Conservation (phyloP, 2,329 filamentous ascomycete genomes). For the Phialocephala sp. region DNA sequence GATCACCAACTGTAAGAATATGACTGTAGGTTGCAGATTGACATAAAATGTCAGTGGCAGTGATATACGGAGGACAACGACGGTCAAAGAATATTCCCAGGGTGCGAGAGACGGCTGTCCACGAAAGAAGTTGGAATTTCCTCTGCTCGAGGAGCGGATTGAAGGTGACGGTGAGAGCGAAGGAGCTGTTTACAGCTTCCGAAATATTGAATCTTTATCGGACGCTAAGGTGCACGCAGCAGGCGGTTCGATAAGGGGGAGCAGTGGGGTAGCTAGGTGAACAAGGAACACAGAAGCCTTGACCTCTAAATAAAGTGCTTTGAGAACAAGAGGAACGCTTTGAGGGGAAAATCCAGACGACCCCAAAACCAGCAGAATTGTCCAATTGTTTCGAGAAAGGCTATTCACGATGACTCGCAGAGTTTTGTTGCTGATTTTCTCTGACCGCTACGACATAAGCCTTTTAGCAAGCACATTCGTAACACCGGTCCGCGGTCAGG, state of each 20-base stretch:
- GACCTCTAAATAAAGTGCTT: not conserved
- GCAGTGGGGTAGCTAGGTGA: conserved; percentile 16
- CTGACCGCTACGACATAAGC: conserved; percentile 23
- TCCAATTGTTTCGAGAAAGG: conserved; percentile 6
- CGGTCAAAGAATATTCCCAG: not conserved
- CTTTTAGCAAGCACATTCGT: conserved; percentile 18
- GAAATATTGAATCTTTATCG: conserved; percentile 22
- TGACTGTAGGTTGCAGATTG: conserved; percentile 9
- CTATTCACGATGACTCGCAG: conserved; percentile 13
- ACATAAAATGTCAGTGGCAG: not conserved
- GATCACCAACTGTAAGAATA: not conserved
- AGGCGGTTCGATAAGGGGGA: conserved; percentile 18
- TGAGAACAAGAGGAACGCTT: not conserved
- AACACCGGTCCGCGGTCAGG: conserved; percentile 20
- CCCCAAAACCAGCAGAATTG: conserved; percentile 6
- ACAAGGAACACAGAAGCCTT: not conserved
- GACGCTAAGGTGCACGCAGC: conserved; percentile 10
- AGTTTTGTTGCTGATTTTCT: conserved; percentile 23
- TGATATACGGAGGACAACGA: not conserved
- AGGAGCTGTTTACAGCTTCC: not conserved
- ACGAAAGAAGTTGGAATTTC: not conserved
- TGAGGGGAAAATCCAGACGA: not conserved
- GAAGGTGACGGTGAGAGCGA: conserved; percentile 3
- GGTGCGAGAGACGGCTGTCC: not conserved
- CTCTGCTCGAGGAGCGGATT: not conserved